Conservation (phyloP, 768 basidiomycete species). For the Tricholoma furcatifolium region DNA sequence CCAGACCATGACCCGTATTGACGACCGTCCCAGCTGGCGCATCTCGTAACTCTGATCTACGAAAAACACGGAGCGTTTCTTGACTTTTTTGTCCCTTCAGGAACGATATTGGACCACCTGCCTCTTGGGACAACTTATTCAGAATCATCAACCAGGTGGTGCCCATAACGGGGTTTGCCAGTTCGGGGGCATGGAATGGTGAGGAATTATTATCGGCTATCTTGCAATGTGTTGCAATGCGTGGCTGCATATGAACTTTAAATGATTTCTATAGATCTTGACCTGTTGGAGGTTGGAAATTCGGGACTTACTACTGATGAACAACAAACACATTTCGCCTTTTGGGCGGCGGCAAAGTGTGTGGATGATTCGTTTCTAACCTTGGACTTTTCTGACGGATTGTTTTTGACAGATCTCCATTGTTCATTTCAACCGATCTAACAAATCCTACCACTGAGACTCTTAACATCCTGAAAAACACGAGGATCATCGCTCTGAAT, state of each 20-base stretch:
- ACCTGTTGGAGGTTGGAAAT: slow-evolving; percentile 55
- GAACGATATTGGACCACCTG: slow-evolving; percentile 46
- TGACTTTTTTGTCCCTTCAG: slow-evolving; percentile 18
- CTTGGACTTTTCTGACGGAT: not conserved
- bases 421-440: slow-evolving; percentile 45
- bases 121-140: slow-evolving; percentile 46
- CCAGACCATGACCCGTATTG: not conserved
- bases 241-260: not conserved
- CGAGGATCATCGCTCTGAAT: slow-evolving; percentile 42
- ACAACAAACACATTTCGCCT: slow-evolving; percentile 47
- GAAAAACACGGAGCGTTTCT: not conserved
- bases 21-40: slow-evolving; percentile 31
- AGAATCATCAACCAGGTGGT: slow-evolving; percentile 53
- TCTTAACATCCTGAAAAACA: slow-evolving; percentile 38
- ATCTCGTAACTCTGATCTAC: slow-evolving; percentile 34
- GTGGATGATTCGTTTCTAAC: not conserved
- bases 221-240: no score
- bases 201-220: slow-evolving; percentile 4
- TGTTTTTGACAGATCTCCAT: slow-evolving; percentile 30
- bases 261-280: slow-evolving; percentile 36
- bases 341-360: slow-evolving; percentile 56
- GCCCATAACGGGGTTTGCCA: slow-evolving; percentile 48
- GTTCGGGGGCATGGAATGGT: slow-evolving; percentile 44
- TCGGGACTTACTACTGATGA: slow-evolving; percentile 38
- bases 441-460: slow-evolving; percentile 31